A percentile compares a stretch with the other conserved stretches of the same genome.
These are phyloP conservation scores for Geoglossum cookeanum DNA, from an alignment of 2,329 filamentous ascomycete genomes.

Conservation along the genomic window DNA sequence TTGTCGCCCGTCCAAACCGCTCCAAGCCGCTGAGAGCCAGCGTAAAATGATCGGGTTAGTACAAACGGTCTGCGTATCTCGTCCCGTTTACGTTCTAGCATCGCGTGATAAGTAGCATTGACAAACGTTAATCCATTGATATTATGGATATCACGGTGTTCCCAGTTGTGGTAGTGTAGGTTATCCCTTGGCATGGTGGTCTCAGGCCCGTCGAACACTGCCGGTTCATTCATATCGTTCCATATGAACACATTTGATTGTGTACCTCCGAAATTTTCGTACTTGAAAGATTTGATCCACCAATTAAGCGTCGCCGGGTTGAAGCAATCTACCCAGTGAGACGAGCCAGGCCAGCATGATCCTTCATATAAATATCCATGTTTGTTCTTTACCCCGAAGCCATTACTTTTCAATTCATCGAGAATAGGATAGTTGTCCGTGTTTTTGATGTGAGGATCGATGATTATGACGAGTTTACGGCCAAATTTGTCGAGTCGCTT, in stretches of 20 bases:
- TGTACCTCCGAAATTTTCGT: slow-evolving; percentile 71
- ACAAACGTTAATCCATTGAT: slow-evolving; percentile 88
- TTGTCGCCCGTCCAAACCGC: slow-evolving; percentile 99
- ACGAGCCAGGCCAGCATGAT: slow-evolving; percentile 97
- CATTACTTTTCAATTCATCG: slow-evolving; percentile 66
- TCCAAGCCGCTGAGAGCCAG: slow-evolving; percentile 72
- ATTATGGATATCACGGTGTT: slow-evolving; percentile 93
- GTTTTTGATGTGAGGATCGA: slow-evolving; percentile 97
- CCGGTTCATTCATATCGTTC: slow-evolving; percentile 99
- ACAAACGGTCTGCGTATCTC: slow-evolving; percentile 77
- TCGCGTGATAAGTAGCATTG: slow-evolving; percentile 77
- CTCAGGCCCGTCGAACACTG: slow-evolving; percentile 95
- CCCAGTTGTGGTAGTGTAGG: slow-evolving; percentile 76
- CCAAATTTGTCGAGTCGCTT: slow-evolving; percentile 70
- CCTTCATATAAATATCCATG: slow-evolving; percentile 78
- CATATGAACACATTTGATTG: slow-evolving; percentile 79
- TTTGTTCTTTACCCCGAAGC: slow-evolving; percentile 75
- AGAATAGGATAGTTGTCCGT: slow-evolving; percentile 56
- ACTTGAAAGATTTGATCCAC: slow-evolving; percentile 83
- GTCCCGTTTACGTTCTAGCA: slow-evolving; percentile 69
- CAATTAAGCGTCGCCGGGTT: slow-evolving; percentile 79
- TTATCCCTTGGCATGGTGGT: slow-evolving; percentile 99
- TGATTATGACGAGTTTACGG: slow-evolving; percentile 81
- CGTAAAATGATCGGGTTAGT: slow-evolving; percentile 79
- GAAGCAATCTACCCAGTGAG: slow-evolving; percentile 91